Evolutionary conservation across 805 yeast genomes (phyloP).

Genomic region (Myxozyma geophila): DNA sequence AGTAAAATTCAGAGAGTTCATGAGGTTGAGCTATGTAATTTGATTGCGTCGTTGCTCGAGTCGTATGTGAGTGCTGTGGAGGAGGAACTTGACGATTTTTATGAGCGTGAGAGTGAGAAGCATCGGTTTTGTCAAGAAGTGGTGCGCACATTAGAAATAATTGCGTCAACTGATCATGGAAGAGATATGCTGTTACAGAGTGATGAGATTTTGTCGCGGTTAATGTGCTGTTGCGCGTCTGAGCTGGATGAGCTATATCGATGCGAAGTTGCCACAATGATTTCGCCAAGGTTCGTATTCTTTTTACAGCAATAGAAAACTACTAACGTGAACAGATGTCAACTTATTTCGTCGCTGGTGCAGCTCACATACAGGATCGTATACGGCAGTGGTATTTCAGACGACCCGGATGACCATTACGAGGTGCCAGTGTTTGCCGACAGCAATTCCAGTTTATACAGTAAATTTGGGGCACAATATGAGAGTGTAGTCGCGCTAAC

Average conservation of each 20-base stretch:
- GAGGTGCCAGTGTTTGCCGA: neutral
- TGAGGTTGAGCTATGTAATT: neutral
- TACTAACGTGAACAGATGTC: neutral
- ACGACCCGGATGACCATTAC: constrained; percentile 13
- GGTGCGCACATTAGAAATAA: neutral
- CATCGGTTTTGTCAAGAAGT: neutral
- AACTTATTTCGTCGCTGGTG: constrained; percentile 5
- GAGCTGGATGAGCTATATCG: constrained; percentile 17
- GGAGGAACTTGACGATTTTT: neutral
- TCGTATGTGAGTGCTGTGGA: no score
- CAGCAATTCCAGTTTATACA: constrained; percentile 6
- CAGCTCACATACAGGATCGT: constrained; percentile 6
- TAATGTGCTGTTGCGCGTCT: constrained; percentile 13
- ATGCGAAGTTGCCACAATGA: neutral
- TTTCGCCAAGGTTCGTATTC: neutral
- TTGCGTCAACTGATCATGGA: constrained; percentile 13
- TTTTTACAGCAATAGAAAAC: no score
- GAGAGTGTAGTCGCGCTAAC: constrained; percentile 41
- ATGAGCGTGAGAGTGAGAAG: no score
- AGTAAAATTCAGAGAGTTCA: neutral
- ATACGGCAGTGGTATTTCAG: constrained; percentile 26
- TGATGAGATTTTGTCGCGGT: constrained; percentile 8
- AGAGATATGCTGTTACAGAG: neutral
- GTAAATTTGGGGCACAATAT: constrained; percentile 27
- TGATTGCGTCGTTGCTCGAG: constrained; percentile 8